These are phyloP conservation scores for Hanseniaspora lachancei DNA, from an alignment of 805 yeast genomes.

Conservation along the genomic window DNA sequence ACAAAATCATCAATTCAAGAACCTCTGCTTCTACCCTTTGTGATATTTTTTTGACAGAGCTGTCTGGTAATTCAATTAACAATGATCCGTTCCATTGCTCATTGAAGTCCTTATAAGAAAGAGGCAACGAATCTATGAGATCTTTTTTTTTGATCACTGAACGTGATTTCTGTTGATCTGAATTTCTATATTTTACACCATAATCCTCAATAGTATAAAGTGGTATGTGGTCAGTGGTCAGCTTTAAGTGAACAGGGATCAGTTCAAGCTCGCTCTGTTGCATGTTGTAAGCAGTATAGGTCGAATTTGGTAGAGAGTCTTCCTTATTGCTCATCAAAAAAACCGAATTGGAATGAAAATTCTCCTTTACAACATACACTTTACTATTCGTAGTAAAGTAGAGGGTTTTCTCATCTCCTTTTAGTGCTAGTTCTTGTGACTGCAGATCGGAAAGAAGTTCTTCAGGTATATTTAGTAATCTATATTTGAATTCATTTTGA, in stretches of 20 bases:
- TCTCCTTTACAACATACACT: conserved; percentile 59
- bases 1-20: neutral
- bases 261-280: conserved; percentile 30
- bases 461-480: conserved; percentile 41
- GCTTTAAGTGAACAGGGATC: conserved; percentile 23
- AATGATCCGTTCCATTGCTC: conserved; percentile 51
- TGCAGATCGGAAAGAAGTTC: conserved; percentile 33
- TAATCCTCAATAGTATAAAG: conserved; percentile 25
- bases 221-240: conserved; percentile 27
- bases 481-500: conserved; percentile 28
- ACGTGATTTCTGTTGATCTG: neutral
- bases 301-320: conserved; percentile 13
- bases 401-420: neutral
- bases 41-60: conserved; percentile 1
- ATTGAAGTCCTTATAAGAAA: conserved; percentile 43
- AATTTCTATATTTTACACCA: conserved; percentile 5
- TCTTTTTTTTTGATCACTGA: conserved; percentile 24
- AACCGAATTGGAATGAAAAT: conserved; percentile 81
- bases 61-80: conserved; percentile 32
- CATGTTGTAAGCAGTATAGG: conserved; percentile 22
- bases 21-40: neutral
- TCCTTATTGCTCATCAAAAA: conserved; percentile 34
- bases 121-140: conserved; percentile 35
- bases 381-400: conserved; percentile 39
- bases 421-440: conserved; percentile 8